These are phyloP conservation scores for Fraxinus sp. DNA, from an alignment of 305 asterid genomes.

Conservation along the genomic window DNA sequence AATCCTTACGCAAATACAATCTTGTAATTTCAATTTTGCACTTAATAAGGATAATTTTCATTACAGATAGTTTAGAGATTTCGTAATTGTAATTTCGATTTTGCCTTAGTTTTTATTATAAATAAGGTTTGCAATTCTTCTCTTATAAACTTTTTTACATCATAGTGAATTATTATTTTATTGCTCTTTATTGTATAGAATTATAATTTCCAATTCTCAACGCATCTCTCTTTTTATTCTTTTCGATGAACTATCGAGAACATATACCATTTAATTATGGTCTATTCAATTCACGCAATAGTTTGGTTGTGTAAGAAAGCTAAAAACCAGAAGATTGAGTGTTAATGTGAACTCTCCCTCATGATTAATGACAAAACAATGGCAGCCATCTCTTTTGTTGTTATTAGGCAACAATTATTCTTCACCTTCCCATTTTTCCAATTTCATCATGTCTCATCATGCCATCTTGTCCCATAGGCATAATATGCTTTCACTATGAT, in stretches of 20 bases:
- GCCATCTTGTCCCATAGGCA: neutral
- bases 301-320: neutral
- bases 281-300: neutral
- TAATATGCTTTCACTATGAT: neutral
- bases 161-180: too few relatives aligned
- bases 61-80: neutral
- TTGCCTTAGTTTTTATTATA: too few relatives aligned
- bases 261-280: neutral
- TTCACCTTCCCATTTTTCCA: neutral
- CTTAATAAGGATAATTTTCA: neutral
- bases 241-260: neutral
- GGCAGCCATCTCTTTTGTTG: slow-evolving; percentile 10
- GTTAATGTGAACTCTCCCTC: slow-evolving; percentile 1
- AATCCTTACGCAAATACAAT: too few relatives aligned
- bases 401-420: slow-evolving; percentile 23
- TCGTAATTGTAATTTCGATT: too few relatives aligned
- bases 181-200: neutral
- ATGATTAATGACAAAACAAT: neutral
- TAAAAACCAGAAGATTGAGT: neutral
- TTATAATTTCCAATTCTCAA: neutral
- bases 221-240: neutral
- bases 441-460: neutral
- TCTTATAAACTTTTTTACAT: too few relatives aligned
- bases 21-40: neutral
- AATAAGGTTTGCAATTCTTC: neutral